Base-by-base conservation (phyloP, 2,329 filamentous ascomycete genomes). In the Penicillium brevicompactum region DNA sequence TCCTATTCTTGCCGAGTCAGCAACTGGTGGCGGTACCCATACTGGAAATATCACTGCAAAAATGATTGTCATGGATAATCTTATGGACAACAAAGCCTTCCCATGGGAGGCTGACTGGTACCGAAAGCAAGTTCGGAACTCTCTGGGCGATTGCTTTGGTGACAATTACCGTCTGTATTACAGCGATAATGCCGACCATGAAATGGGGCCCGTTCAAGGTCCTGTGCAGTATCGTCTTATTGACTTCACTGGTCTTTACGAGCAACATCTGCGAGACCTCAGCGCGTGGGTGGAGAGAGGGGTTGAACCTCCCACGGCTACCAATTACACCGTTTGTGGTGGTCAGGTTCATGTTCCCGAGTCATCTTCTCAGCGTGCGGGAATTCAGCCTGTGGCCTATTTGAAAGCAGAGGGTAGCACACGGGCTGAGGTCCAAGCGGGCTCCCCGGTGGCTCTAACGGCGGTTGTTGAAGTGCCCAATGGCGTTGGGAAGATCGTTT, bases 11-110 rank as follows among this genome's bases (percentile, higher is more conserved):
- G 44, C 44, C 2, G 44, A 46, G 44, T 13, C 21, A 18, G 44
- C 44, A 3, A 46, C 24, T 31, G 44, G 44, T 14, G 44, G 44
- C n/a, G 24, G 44, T 6, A 46, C 22, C 6, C 31, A 46, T 11
- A 31, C 44, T 31, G 44, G 44, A 46, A 46, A 46, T 16, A 46
- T 46, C 44, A 46, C 44, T 22, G 44, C 24, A 27, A 46, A 46
- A 22, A 46, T 46, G 21, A 46, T 46, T 16, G 44, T 46, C 22
- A 46, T 46, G 44, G 44, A 46, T 22, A 46, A 9, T n/a, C 44
- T 46, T 22, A 24, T 46, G 44, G 22, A 46, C 14, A 46, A 46
- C 44, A 46, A 46, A 46, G 44, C 44, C 31, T 46, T 46, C 44
- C 44, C 44, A 4, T 46, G 27, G 44, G 8, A 46, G 16, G 44